A percentile compares a stretch with the other conserved stretches of the same genome.
Evolutionary conservation across 345 rosid species (phyloP).

Genomic region (Moringa oleifera): DNA sequence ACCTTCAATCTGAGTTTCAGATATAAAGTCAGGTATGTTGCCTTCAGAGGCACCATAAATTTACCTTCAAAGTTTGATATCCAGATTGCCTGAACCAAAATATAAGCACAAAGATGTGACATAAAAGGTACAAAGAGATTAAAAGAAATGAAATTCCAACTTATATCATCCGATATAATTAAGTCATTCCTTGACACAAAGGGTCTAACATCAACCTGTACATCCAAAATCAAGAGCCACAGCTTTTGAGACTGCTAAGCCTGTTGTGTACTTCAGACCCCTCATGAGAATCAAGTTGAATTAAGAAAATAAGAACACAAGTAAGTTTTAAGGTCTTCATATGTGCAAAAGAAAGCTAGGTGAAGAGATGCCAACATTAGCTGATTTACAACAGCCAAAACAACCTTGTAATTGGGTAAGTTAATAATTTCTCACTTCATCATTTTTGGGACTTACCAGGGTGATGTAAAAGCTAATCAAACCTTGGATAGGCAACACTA

Average conservation of each 20-base stretch:
- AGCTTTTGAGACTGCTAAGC: neutral
- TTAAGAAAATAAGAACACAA: neutral
- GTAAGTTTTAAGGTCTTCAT: constrained; percentile 2
- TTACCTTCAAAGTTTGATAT: no score
- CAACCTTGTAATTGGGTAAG: neutral
- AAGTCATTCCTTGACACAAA: no score
- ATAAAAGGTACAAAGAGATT: no score
- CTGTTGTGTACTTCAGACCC: neutral
- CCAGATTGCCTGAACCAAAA: no score
- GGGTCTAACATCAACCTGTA: no score
- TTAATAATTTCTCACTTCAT: constrained; percentile 7
- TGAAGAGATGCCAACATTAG: constrained; percentile 1
- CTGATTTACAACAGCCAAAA: constrained; percentile 15
- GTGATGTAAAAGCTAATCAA: constrained; percentile 2
- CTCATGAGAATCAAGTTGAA: neutral
- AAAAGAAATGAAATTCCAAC: no score
- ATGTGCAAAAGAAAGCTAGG: constrained; percentile 10
- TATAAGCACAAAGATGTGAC: no score
- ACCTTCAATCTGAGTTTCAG: no score
- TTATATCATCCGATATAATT: no score
- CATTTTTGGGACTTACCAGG: constrained; percentile 3
- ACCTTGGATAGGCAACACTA: constrained; percentile 17
- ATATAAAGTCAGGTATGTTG: no score
- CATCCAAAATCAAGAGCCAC: neutral
- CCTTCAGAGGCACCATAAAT: no score